A percentile compares a stretch with the other conserved stretches of the same genome.
Evolutionary conservation across 1,139 yeast species (phyloP).

Genomic region (Hansenula sp.): DNA sequence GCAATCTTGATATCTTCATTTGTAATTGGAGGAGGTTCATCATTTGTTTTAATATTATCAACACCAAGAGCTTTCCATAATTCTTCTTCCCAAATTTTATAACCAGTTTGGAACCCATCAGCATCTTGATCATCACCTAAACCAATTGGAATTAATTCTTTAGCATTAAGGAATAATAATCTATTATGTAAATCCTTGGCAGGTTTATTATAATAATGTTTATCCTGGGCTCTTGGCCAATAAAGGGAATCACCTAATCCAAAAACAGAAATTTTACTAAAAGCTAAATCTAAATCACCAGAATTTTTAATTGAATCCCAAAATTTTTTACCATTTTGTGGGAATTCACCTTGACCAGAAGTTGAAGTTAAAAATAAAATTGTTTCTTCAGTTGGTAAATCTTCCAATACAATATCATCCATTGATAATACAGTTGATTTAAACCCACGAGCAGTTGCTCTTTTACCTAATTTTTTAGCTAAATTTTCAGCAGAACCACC

Average conservation of each 20-base stretch:
- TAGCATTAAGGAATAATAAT: slow-evolving; percentile 67
- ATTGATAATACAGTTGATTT: slow-evolving; percentile 73
- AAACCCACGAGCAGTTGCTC: slow-evolving; percentile 84
- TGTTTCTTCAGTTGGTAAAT: slow-evolving; percentile 75
- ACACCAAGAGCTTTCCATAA: slow-evolving; percentile 91
- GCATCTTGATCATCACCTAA: slow-evolving; percentile 97
- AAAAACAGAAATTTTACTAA: slow-evolving; percentile 69
- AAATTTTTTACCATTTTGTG: slow-evolving; percentile 86
- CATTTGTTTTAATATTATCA: slow-evolving; percentile 75
- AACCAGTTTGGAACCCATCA: slow-evolving; percentile 90
- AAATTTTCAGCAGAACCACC: slow-evolving; percentile 90
- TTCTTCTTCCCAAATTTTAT: slow-evolving; percentile 78
- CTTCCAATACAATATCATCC: slow-evolving; percentile 84
- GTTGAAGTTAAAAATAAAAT: slow-evolving; percentile 82
- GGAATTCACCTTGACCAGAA: slow-evolving; percentile 98
- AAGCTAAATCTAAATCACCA: slow-evolving; percentile 68
- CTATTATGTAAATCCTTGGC: slow-evolving; percentile 66
- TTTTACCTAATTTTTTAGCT: slow-evolving; percentile 77
- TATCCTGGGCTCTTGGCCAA: slow-evolving; percentile 97
- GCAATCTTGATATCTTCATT: slow-evolving; percentile 92
- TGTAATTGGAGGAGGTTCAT: slow-evolving; percentile 93
- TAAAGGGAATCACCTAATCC: slow-evolving; percentile 93
- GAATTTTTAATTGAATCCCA: slow-evolving; percentile 81
- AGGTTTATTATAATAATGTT: slow-evolving; percentile 93
- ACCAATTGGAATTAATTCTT: slow-evolving; percentile 69